A percentile compares a stretch with the other conserved stretches of the same genome.
phyloP scores from a whole-genome alignment of 345 rosid species.

The Boechera divaricarpa region DNA sequence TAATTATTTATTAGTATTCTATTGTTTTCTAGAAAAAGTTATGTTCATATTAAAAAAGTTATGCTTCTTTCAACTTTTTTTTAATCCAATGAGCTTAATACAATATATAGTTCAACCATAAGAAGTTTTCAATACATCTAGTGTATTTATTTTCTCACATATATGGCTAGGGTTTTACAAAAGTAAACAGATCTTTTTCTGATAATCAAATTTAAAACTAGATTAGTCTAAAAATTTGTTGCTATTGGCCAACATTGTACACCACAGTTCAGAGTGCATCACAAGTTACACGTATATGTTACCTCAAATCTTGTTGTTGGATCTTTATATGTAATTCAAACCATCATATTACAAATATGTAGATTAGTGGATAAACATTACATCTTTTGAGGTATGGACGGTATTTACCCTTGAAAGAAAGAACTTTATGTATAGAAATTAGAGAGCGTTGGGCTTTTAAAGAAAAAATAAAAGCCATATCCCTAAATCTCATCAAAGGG shows the following conservation, averaged over 20 bases:
- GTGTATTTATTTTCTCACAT: not conserved
- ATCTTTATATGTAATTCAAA: not conserved
- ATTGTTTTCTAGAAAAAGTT: not conserved
- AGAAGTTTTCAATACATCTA: not conserved
- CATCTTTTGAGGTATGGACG: not conserved
- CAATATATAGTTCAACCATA: not conserved
- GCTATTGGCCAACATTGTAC: not conserved
- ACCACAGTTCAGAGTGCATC: not conserved
- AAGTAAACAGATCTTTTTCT: not conserved
- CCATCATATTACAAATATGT: not conserved
- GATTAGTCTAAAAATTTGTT: not conserved
- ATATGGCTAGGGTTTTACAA: not conserved
- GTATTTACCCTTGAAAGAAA: not conserved
- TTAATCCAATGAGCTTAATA: conserved; percentile 3
- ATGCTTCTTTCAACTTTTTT: conserved; percentile 14
- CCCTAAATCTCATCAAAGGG: conserved; percentile 43
- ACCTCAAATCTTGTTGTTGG: not conserved
- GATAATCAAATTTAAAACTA: not conserved
- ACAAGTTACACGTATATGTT: not conserved
- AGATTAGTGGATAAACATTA: conserved; percentile 3
- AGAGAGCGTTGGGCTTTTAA: not conserved
- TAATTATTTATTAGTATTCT: conserved; percentile 7
- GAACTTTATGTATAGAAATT: not conserved
- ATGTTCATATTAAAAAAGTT: conserved; percentile 1
- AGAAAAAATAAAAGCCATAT: not conserved